Conservation (phyloP, 345 rosid genomes). For the Brassica incana region DNA sequence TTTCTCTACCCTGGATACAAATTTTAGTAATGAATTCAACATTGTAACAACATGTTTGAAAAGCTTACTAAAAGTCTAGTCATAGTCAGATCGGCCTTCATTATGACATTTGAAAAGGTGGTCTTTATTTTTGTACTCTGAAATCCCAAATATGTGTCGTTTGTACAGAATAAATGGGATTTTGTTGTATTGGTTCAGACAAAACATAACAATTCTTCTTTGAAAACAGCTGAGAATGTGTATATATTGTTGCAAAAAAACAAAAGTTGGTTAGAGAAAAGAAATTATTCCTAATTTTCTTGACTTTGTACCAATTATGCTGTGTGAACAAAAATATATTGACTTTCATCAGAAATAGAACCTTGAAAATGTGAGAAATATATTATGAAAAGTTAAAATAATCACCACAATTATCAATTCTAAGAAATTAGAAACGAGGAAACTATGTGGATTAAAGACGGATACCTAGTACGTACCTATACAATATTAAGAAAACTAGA, state of each 20-base stretch:
- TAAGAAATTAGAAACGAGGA: not conserved
- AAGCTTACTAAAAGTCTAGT: not conserved
- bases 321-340: conserved; percentile 21
- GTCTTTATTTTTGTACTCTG: conserved; percentile 18
- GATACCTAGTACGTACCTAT: no score
- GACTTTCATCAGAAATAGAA: not conserved
- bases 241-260: conserved; percentile 13
- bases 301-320: conserved; percentile 23
- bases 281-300: conserved; percentile 21
- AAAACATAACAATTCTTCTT: conserved; percentile 15
- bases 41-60: not conserved
- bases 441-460: no score
- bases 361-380: not conserved
- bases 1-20: not conserved
- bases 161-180: conserved; percentile 24
- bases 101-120: not conserved
- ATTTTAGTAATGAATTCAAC: conserved; percentile 2
- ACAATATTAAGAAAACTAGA: no score
- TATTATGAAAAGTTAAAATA: not conserved
- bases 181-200: conserved; percentile 23
- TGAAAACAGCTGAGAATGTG: conserved; percentile 4
- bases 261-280: conserved; percentile 28
- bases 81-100: not conserved
- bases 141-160: conserved; percentile 17
- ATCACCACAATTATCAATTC: not conserved